These are phyloP conservation scores for Cyclospora cayetanensis DNA, from an alignment of 169 alveolate species.

Conservation along the genomic window DNA sequence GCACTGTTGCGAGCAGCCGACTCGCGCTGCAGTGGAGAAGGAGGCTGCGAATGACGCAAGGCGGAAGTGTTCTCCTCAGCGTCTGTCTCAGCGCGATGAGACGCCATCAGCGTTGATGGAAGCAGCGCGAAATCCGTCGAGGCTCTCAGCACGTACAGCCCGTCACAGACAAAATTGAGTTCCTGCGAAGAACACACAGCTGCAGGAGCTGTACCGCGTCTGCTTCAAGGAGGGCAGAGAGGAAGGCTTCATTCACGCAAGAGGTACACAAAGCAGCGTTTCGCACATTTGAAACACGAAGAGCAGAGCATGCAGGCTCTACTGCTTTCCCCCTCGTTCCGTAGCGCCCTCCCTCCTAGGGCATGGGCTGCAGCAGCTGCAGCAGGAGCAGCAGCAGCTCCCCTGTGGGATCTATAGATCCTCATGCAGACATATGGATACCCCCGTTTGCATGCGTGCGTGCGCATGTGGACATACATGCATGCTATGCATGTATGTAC, in stretches of 20 bases:
- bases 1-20: background rate
- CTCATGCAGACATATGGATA: background rate
- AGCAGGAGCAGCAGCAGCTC: background rate
- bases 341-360: background rate
- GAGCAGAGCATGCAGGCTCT: too few relatives aligned
- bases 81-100: background rate
- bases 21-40: background rate
- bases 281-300: too few relatives aligned
- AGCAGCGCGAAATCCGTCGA: conserved; percentile 50
- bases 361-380: background rate
- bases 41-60: conserved; percentile 5
- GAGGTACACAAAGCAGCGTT: too few relatives aligned
- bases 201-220: too few relatives aligned
- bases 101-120: conserved; percentile 30
- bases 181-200: background rate
- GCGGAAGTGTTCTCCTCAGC: background rate
- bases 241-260: too few relatives aligned
- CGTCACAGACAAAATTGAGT: conserved; percentile 40
- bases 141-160: conserved; percentile 37
- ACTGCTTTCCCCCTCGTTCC: too few relatives aligned
- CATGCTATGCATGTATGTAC: background rate
- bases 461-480: background rate
- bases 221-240: too few relatives aligned
- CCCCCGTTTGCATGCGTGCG: background rate
- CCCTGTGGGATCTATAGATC: background rate